Evolutionary conservation across 2,329 filamentous ascomycete genomes (phyloP), one percentile per base, ranked within the genome.

Genomic region (Calonectria honghensis): DNA sequence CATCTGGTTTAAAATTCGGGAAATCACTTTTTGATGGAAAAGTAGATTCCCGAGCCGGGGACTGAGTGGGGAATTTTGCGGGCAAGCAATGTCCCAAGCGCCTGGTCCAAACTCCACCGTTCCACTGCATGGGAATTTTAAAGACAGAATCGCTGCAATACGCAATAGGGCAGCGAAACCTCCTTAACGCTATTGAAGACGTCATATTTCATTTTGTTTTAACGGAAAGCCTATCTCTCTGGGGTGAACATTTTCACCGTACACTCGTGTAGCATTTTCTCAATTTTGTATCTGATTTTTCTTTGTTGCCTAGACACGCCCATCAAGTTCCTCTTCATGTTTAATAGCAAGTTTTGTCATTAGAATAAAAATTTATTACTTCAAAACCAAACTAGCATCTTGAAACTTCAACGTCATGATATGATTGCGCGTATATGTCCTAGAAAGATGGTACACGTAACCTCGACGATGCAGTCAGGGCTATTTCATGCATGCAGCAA

Each of bases 241-340:
- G 24, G 57, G 57, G 57, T 63, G 57, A 63, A 63, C 6, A 29
- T 41, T 9, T 63, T 63, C 57, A 41, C 57, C 57, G 57, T 63
- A 63, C 57, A 63, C 57, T 63, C 35, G 57, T 63, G n/a, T 63
- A 39, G 37, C 35, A 41, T 4, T 20, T 29, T 41, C 27, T 35
- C 7, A 35, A 35, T 61, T 29, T 63, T 63, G 57, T 63, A 63
- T 41, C 18, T 63, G 24, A 0, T 29, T 59, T 35, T 39, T 59
- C n/a, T 37, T 48, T 48, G 37, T 24, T 63, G 41, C 13, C 16
- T 41, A 63, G 57, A 41, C 57, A 63, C 35, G 57, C 10, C 57
- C 27, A 63, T 31, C 35, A 27, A 39, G 18, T 27, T 63, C 35
- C 57, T 18, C 14, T 39, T 39, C 24, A 37, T 41, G 37, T 18